Evolutionary conservation across 306 rosid species (phyloP).

Genomic region (Fagus crenata): DNA sequence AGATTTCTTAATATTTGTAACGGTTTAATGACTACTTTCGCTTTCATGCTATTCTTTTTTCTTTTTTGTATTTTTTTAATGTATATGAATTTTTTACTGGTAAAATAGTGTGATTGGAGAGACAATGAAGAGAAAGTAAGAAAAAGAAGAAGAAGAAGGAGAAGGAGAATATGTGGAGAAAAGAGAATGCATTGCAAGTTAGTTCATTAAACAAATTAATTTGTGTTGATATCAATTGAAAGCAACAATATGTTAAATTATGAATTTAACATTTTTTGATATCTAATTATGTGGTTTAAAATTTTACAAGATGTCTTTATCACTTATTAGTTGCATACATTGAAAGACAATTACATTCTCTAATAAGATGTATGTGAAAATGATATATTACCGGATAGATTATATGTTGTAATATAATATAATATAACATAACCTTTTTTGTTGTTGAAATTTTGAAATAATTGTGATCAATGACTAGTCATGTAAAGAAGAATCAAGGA

Average conservation of each 20-base stretch:
- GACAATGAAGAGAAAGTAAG: neutral
- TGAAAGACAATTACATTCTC: no score
- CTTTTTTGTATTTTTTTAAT: no score
- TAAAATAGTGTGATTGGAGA: neutral
- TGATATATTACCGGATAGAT: neutral
- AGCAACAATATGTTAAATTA: neutral
- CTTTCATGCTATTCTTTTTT: no score
- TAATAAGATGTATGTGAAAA: no score
- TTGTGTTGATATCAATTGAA: neutral
- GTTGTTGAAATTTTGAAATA: neutral
- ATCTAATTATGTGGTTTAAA: no score
- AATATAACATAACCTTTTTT: neutral
- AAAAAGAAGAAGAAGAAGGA: neutral
- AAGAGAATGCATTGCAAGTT: neutral
- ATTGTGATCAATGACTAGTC: neutral
- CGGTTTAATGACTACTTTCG: no score
- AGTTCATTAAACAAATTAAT: neutral
- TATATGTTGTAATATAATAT: neutral
- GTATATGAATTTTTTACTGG: neutral
- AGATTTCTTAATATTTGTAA: no score
- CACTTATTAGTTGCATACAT: no score
- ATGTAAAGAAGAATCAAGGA: neutral
- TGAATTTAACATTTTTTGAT: neutral
- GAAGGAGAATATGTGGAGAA: neutral
- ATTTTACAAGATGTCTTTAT: no score